A percentile compares a stretch with the other conserved stretches of the same genome.
Evolutionary conservation across 805 yeast species (phyloP).

Genomic region (Candida tibetensis): DNA sequence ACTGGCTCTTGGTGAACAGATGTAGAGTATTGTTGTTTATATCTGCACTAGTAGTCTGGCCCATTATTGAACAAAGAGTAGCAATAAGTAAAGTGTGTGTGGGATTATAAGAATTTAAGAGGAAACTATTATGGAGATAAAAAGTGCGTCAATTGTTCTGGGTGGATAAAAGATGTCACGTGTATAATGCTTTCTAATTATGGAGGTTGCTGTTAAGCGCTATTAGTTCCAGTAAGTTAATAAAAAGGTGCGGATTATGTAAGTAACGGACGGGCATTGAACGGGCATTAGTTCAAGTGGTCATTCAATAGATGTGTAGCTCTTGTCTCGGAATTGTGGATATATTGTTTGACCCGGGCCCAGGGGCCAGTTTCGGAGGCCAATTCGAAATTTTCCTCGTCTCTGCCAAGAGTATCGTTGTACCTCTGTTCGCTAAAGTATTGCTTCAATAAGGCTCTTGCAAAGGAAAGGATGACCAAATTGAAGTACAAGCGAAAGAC

Average conservation of each 20-base stretch:
- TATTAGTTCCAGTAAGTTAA: too few species aligned
- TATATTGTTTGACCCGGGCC: conserved; percentile 19
- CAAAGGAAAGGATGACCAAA: conserved; percentile 56
- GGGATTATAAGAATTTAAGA: too few species aligned
- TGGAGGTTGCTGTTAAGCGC: too few species aligned
- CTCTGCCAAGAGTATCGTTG: conserved; percentile 18
- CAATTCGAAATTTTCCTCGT: conserved; percentile 26
- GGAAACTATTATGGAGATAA: too few species aligned
- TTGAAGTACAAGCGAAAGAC: conserved; percentile 58
- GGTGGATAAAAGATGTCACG: too few species aligned
- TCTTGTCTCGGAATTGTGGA: conserved; percentile 30
- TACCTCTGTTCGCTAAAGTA: conserved; percentile 21
- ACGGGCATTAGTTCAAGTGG: conserved; percentile 16
- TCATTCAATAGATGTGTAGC: conserved; percentile 29
- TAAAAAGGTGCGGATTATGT: too few species aligned
- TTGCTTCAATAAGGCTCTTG: conserved; percentile 51
- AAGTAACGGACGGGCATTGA: too few species aligned
- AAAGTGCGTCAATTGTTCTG: too few species aligned
- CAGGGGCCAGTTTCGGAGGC: conserved; percentile 16
- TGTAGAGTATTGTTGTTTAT: neutral
- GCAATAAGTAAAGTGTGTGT: too few species aligned
- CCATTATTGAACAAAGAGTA: conserved; percentile 17
- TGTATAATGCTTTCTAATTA: too few species aligned
- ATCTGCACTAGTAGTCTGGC: conserved; percentile 16
- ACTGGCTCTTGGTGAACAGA: conserved; percentile 19